Evolutionary conservation across 768 basidiomycete genomes (phyloP), one percentile per base, ranked within the genome.

Genomic region (Suillus weaverae): DNA sequence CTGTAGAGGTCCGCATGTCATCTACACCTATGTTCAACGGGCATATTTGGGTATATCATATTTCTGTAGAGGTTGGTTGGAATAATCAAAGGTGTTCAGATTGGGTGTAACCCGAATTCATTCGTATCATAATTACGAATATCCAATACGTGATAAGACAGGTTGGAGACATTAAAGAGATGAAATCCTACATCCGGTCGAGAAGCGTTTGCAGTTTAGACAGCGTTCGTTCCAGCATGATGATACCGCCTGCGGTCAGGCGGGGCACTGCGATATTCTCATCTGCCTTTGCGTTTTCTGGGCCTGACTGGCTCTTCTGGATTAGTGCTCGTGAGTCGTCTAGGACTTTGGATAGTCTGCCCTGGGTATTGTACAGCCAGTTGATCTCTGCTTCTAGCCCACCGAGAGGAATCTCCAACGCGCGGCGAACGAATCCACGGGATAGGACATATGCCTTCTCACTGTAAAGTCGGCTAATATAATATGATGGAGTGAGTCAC

Each of bases 381-480:
- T 76, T 78, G 62, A 97, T 84, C 76, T 95, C 95, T 5, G 78
- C 68, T 65, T 90, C 89, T 33, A 97, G 78, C 9, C 87, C 85
- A 43, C 86, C 83, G 5, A 88, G 84, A 26, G 94, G 92, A 33
- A 89, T 80, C 77, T 94, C 91, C 35, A 96, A 85, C 14, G 95
- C 95, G 20, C 92, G 89, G n/a, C 90, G 89, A 57, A 96, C 88
- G 73, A 97, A 97, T 9, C 89, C 92, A 36, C 95, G 85, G 13
- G 95, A 94, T 46, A 97, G 83, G 44, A 96, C 92, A 70, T 91
- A 96, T 5, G 94, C 94, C 74, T 95, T 95, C 78, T 97, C 95
- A 74, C 84, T 95, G 79, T 97, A 97, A 14, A 97, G 76, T 51
- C 95, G 93, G 71, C 94, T 95, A 70, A n/a, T 61, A 66, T 5